Evolutionary conservation across 2,329 filamentous ascomycete species (phyloP).

Genomic region (Huntiella moniliformis): DNA sequence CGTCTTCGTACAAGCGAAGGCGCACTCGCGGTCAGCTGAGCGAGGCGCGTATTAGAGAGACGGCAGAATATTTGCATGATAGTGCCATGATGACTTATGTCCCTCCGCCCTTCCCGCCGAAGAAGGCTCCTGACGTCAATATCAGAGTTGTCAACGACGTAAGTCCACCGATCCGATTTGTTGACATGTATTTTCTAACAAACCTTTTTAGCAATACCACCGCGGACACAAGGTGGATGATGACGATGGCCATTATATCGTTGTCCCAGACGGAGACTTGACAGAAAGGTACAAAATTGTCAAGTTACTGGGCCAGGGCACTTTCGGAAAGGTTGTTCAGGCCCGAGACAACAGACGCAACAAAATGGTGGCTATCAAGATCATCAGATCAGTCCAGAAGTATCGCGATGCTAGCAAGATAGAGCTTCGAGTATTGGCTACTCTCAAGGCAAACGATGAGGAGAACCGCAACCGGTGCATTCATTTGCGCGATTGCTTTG

Average conservation of each 20-base stretch:
- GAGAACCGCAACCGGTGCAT: conserved; percentile 93
- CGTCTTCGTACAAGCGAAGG: conserved; percentile 79
- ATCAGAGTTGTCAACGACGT: conserved; percentile 46
- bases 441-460: conserved; percentile 75
- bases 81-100: conserved; percentile 63
- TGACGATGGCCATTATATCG: conserved; percentile 92
- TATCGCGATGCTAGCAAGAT: conserved; percentile 93
- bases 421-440: conserved; percentile 80
- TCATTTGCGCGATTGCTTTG: conserved; percentile 88
- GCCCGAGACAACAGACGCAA: conserved; percentile 63
- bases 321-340: conserved; percentile 95
- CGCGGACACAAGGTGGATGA: conserved; percentile 70
- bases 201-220: conserved; percentile 20
- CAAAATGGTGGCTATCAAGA: conserved; percentile 80
- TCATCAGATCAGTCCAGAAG: conserved; percentile 95
- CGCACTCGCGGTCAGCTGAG: conserved; percentile 64
- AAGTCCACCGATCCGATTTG: conserved; percentile 20
- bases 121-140: conserved; percentile 68
- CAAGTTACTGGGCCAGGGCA: conserved; percentile 84
- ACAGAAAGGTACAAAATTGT: conserved; percentile 82
- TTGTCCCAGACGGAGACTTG: conserved; percentile 66
- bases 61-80: conserved; percentile 46
- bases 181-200: background rate
- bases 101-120: conserved; percentile 70
- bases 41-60: conserved; percentile 59